A percentile compares a stretch with the other conserved stretches of the same genome.
phyloP scores from a whole-genome alignment of 441 rosid genomes.

The Adansonia rubrostipa region DNA sequence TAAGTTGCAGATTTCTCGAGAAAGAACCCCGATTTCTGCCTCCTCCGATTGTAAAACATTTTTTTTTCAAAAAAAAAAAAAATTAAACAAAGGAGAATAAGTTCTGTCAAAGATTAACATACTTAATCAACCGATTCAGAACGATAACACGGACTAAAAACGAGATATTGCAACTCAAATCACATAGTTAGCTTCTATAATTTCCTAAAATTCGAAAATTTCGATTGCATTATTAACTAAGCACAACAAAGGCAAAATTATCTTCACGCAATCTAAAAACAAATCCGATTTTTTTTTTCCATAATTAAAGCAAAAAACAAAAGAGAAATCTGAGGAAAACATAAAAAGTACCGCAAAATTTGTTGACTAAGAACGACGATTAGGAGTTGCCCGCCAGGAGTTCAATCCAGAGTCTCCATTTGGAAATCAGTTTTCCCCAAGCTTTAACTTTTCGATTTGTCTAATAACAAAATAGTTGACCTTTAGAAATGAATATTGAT shows the following conservation, averaged over 20 bases:
- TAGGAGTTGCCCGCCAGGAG: neutral
- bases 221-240: neutral
- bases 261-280: neutral
- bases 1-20: neutral
- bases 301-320: neutral
- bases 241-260: neutral
- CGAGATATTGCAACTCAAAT: neutral
- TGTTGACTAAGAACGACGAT: neutral
- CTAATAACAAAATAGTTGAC: neutral
- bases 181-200: neutral
- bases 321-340: neutral
- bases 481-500: neutral
- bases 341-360: neutral
- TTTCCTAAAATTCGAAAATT: neutral
- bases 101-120: neutral
- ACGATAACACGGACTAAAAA: neutral
- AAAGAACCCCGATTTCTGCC: neutral
- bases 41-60: neutral
- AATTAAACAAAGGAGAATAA: neutral
- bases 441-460: neutral
- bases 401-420: conserved; percentile 15
- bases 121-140: neutral
- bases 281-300: neutral
- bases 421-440: conserved; percentile 10
- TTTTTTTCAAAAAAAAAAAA: neutral